Percentiles rank a stretch among this genome's conserved stretches.
These are phyloP conservation scores for Mycena olivaceomarginata DNA, from an alignment of 768 basidiomycete genomes.

Conservation along the genomic window DNA sequence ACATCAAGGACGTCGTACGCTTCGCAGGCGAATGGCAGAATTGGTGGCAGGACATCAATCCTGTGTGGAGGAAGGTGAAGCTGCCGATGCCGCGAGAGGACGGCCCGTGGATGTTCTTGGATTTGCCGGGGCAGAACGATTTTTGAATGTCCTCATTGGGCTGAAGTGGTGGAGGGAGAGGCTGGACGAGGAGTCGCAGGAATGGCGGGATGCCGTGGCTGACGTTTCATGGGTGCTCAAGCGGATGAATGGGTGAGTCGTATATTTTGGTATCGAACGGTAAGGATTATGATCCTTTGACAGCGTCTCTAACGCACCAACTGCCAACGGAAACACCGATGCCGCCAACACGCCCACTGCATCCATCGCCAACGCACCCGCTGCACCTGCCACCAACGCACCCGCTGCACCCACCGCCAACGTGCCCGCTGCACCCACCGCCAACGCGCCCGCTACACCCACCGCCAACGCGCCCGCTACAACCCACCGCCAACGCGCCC, in stretches of 20 bases:
- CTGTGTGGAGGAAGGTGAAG: background rate
- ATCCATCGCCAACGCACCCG: background rate
- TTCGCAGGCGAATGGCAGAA: background rate
- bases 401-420: background rate
- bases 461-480: too few species aligned
- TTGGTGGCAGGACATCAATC: constrained; percentile 7
- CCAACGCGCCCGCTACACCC: too few species aligned
- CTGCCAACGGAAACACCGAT: background rate
- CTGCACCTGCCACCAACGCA: background rate
- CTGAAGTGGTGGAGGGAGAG: background rate
- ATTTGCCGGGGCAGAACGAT: constrained; percentile 4
- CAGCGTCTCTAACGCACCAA: background rate
- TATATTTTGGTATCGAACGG: background rate
- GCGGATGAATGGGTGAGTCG: background rate
- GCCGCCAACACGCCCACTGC: too few species aligned
- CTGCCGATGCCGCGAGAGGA: background rate
- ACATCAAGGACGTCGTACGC: background rate
- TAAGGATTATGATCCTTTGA: background rate
- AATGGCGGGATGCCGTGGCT: background rate
- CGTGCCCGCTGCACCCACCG: too few species aligned
- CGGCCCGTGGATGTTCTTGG: background rate
- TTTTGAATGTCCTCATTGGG: background rate
- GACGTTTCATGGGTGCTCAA: background rate
- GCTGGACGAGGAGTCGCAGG: background rate
- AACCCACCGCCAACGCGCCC: too few species aligned